These are phyloP conservation scores for Myxozyma lipomycoides DNA, from an alignment of 805 yeast genomes.

Conservation along the genomic window DNA sequence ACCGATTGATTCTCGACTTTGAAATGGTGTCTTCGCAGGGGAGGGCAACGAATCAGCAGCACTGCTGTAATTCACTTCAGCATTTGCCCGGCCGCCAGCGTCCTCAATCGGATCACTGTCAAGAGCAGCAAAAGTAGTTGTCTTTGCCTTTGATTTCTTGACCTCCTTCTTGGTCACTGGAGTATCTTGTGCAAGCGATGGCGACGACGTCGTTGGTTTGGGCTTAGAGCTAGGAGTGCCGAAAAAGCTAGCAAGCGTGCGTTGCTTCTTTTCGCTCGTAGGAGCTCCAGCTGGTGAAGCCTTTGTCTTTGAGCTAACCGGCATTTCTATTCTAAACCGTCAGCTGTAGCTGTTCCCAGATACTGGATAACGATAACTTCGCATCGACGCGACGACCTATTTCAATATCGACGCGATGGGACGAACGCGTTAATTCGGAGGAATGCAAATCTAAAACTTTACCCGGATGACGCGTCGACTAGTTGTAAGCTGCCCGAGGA, in stretches of 20 bases:
- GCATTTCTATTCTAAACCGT: background rate
- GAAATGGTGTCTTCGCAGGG: background rate
- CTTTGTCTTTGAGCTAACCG: background rate
- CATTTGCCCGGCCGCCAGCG: background rate
- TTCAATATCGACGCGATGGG: too few species aligned
- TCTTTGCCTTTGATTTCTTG: background rate
- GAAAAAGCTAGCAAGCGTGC: conserved; percentile 25
- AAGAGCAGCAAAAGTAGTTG: conserved; percentile 1
- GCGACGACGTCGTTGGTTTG: background rate
- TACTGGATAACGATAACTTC: too few species aligned
- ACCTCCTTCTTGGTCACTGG: background rate
- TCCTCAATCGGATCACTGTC: conserved; percentile 24
- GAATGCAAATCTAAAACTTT: too few species aligned
- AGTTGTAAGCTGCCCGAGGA: too few species aligned
- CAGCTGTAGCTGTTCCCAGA: too few species aligned
- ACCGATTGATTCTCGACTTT: background rate
- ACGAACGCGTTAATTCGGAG: too few species aligned
- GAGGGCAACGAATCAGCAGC: background rate
- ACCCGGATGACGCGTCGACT: too few species aligned
- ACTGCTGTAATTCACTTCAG: background rate
- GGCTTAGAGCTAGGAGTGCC: conserved; percentile 5
- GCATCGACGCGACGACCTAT: too few species aligned
- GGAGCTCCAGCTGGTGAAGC: background rate
- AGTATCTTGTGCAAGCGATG: background rate
- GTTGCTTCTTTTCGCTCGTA: conserved; percentile 18